Evolutionary conservation across 176 grass and related monocot genomes (phyloP).

Genomic region (Carex kokanica): DNA sequence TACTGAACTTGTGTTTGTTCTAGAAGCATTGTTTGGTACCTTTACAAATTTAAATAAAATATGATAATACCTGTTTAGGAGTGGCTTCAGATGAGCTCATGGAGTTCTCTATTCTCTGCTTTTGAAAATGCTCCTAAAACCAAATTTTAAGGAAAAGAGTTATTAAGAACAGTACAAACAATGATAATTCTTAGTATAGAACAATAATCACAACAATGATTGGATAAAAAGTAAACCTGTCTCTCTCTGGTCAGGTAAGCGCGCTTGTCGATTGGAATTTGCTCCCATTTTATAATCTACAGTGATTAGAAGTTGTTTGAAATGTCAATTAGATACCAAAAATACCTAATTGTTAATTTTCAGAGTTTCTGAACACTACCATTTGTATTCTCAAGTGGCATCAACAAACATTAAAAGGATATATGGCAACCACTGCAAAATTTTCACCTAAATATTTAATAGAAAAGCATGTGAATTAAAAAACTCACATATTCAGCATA

Average conservation of each 20-base stretch:
- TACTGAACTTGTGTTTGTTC: background rate
- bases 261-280: slow-evolving; percentile 74
- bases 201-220: background rate
- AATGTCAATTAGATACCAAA: background rate
- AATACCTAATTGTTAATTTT: background rate
- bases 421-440: background rate
- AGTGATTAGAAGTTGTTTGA: slow-evolving; percentile 14
- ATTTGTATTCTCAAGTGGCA: background rate
- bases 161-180: background rate
- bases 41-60: background rate
- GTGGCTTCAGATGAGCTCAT: slow-evolving; percentile 91
- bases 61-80: slow-evolving; percentile 63
- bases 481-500: slow-evolving; percentile 87
- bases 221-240: slow-evolving; percentile 45
- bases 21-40: background rate
- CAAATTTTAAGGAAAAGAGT: slow-evolving; percentile 20
- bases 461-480: background rate
- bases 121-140: slow-evolving; percentile 97
- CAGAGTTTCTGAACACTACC: background rate
- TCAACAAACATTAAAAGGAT: background rate
- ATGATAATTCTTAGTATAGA: background rate
- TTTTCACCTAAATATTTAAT: background rate
- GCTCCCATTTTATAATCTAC: slow-evolving; percentile 96
- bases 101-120: slow-evolving; percentile 91
- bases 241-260: slow-evolving; percentile 77